These are phyloP conservation scores for Plasmodium billcollinsi DNA, from an alignment of 169 alveolate genomes.

Conservation along the genomic window DNA sequence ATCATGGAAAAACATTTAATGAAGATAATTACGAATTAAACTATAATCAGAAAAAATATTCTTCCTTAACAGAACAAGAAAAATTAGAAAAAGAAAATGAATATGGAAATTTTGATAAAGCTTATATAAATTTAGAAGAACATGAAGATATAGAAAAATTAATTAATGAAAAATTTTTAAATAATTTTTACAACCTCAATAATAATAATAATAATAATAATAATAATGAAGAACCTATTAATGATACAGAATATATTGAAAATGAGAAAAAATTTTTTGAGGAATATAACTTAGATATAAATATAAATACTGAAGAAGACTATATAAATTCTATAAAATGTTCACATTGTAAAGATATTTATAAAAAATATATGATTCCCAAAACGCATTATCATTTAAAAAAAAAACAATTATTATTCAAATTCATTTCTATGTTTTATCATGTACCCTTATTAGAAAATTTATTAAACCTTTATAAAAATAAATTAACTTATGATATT, in stretches of 20 bases:
- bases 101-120: constrained; percentile 12
- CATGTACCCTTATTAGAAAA: constrained; percentile 53
- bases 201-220: neutral
- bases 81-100: constrained; percentile 22
- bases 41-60: neutral
- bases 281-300: neutral
- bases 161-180: constrained; percentile 3
- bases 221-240: neutral
- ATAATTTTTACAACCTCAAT: neutral
- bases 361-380: constrained; percentile 11
- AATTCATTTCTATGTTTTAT: constrained; percentile 34
- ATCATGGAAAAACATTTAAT: constrained; percentile 19
- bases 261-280: neutral
- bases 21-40: neutral
- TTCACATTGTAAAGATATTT: constrained; percentile 21
- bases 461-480: constrained; percentile 26
- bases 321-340: constrained; percentile 27
- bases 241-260: neutral
- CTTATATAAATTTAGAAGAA: constrained; percentile 39
- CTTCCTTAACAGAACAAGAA: constrained; percentile 10
- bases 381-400: constrained; percentile 9
- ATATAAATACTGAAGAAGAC: constrained; percentile 18
- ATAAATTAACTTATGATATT: constrained; percentile 54
- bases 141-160: constrained; percentile 49
- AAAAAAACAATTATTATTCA: constrained; percentile 26